Percentiles rank a stretch among this genome's conserved stretches.
Conservation (phyloP, 2,329 filamentous ascomycete genomes). For the Phymatotrichopsis omnivora region DNA sequence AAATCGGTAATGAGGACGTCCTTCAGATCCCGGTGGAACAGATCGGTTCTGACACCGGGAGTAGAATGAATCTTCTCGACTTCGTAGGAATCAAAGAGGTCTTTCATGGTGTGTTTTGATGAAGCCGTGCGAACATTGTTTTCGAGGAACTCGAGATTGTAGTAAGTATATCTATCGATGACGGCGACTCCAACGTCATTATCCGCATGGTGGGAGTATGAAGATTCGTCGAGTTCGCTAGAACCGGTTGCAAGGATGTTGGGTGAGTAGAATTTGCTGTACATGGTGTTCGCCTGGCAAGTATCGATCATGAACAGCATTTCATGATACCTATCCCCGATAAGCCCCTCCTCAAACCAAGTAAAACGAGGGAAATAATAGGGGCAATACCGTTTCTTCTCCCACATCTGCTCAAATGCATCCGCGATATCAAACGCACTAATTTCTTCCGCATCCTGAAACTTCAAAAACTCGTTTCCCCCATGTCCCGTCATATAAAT, state of each 20-base stretch:
- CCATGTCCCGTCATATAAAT: conserved; percentile 99
- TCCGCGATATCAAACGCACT: conserved; percentile 92
- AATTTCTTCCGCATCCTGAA: conserved; percentile 96
- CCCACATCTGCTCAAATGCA: conserved; percentile 99
- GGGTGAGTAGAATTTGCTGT: conserved; percentile 92
- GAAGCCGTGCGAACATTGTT: conserved; percentile 75
- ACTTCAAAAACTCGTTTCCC: conserved; percentile 95
- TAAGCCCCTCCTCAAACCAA: no score
- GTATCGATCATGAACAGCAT: conserved; percentile 99
- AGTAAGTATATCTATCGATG: conserved; percentile 97
- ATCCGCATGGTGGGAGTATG: conserved; percentile 95
- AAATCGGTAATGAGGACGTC: conserved; percentile 73
- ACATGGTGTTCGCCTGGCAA: conserved; percentile 99
- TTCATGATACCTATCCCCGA: conserved; percentile 65
- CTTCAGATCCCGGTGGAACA: conserved; percentile 58
- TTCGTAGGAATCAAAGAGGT: conserved; percentile 93
- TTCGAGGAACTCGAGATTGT: conserved; percentile 94
- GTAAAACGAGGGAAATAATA: neutral
- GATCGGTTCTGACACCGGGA: conserved; percentile 83
- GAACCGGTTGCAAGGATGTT: conserved; percentile 98
- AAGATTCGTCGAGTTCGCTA: conserved; percentile 88
- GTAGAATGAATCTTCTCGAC: conserved; percentile 88
- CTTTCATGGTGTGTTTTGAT: conserved; percentile 80
- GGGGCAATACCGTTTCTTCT: conserved; percentile 69
- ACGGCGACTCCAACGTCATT: conserved; percentile 96